Evolutionary conservation across 352 stramenopile species (phyloP).

Genomic region (Peronospora farinosa): DNA sequence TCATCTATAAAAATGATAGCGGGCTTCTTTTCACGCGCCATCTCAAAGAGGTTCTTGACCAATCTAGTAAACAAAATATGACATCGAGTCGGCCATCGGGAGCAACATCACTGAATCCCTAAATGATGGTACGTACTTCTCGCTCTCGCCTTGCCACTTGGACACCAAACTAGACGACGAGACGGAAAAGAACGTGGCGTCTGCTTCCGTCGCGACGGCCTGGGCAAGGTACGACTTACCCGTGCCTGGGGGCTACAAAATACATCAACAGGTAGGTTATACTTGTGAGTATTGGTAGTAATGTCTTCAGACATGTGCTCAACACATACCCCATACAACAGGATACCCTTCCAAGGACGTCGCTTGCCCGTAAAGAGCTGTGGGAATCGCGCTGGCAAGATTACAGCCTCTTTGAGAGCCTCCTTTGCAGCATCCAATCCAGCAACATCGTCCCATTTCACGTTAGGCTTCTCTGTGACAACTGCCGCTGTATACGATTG

Average conservation of each 20-base stretch:
- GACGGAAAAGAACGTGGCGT: slow-evolving; percentile 97
- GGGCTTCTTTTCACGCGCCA: slow-evolving; percentile 91
- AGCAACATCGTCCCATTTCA: slow-evolving; percentile 96
- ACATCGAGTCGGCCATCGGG: neutral
- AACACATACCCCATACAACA: slow-evolving; percentile 93
- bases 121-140: slow-evolving; percentile 47
- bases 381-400: slow-evolving; percentile 93
- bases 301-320: neutral
- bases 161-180: slow-evolving; percentile 96
- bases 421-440: slow-evolving; percentile 96
- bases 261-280: slow-evolving; percentile 3
- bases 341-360: slow-evolving; percentile 93
- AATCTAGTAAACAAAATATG: slow-evolving; percentile 45
- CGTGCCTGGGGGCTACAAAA: slow-evolving; percentile 67
- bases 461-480: slow-evolving; percentile 88
- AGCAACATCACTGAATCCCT: neutral
- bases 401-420: slow-evolving; percentile 98
- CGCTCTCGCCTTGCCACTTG: slow-evolving; percentile 97
- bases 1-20: slow-evolving; percentile 98
- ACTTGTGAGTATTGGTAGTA: neutral
- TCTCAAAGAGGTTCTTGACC: slow-evolving; percentile 97
- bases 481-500: slow-evolving; percentile 54
- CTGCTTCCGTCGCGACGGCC: slow-evolving; percentile 97
- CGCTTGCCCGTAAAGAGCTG: slow-evolving; percentile 94
- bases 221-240: slow-evolving; percentile 97